A percentile compares a stretch with the other conserved stretches of the same genome.
phyloP scores from a whole-genome alignment of 2,329 filamentous ascomycete genomes.

The Ascochyta koolunga region DNA sequence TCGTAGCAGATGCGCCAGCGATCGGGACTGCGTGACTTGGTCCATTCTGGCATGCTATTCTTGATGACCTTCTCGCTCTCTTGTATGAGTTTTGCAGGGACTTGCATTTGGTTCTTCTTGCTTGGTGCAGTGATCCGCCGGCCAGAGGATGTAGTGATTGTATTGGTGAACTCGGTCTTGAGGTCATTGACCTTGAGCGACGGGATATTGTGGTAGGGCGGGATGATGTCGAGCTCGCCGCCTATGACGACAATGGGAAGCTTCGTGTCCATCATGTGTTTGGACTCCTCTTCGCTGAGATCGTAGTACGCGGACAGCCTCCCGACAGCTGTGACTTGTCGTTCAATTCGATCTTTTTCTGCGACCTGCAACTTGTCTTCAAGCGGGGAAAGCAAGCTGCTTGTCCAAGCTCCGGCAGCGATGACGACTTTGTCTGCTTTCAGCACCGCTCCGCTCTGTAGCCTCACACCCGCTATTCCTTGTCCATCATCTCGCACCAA shows the following conservation, averaged over 20 bases:
- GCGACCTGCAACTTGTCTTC: constrained; percentile 53
- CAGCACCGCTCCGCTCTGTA: constrained; percentile 55
- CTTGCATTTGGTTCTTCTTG: constrained; percentile 52
- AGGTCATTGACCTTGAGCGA: constrained; percentile 68
- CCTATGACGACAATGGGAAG: constrained; percentile 63
- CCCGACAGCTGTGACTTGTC: constrained; percentile 63
- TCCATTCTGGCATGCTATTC: constrained; percentile 43
- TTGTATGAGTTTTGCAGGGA: constrained; percentile 50
- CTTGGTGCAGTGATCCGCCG: constrained; percentile 61
- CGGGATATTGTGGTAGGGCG: constrained; percentile 53
- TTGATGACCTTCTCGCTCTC: constrained; percentile 45
- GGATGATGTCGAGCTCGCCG: constrained; percentile 55
- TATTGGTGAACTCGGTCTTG: constrained; percentile 62
- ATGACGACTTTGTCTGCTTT: constrained; percentile 61
- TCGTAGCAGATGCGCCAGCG: constrained; percentile 64
- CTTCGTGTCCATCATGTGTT: constrained; percentile 52
- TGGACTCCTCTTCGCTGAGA: constrained; percentile 56
- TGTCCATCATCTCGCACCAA: constrained; percentile 46
- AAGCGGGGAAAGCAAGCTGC: constrained; percentile 57
- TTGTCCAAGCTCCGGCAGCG: constrained; percentile 64
- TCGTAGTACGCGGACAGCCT: constrained; percentile 65
- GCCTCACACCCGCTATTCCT: constrained; percentile 53
- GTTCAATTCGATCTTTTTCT: constrained; percentile 55
- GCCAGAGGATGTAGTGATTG: constrained; percentile 54
- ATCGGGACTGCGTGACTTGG: constrained; percentile 40